These are phyloP conservation scores for Fragilariopsis cylindrus DNA, from an alignment of 108 stramenopile species.

Conservation along the genomic window DNA sequence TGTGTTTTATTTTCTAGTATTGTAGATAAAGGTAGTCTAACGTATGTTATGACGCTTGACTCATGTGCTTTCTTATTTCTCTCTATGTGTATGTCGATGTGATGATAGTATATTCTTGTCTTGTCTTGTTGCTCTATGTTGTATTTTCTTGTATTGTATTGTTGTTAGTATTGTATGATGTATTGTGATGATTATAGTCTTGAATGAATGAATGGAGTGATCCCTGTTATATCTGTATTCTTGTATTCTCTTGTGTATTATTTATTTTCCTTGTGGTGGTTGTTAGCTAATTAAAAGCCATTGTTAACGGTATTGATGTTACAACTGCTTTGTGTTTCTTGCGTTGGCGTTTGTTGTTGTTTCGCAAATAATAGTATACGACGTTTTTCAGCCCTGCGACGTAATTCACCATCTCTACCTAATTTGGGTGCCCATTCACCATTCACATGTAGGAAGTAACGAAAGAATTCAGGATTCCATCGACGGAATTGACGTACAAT, in stretches of 20 bases:
- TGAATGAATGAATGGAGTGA: too few relatives aligned
- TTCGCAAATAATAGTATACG: slow-evolving; percentile 8
- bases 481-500: slow-evolving; percentile 59
- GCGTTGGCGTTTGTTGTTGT: not conserved
- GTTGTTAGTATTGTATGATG: not conserved
- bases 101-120: not conserved
- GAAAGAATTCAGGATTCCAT: slow-evolving; percentile 59
- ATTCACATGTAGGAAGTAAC: slow-evolving; percentile 44
- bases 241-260: not conserved
- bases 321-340: not conserved
- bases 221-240: not conserved
- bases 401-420: slow-evolving; percentile 45
- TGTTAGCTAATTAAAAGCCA: not conserved
- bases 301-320: not conserved
- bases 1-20: too few relatives aligned
- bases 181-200: not conserved
- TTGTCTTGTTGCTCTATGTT: not conserved
- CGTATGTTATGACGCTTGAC: too few relatives aligned
- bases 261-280: not conserved
- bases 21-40: too few relatives aligned
- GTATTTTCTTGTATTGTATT: slow-evolving; percentile 3
- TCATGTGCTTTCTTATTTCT: too few relatives aligned
- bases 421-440: slow-evolving; percentile 55
- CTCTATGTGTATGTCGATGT: too few relatives aligned
- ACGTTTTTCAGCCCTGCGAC: slow-evolving; percentile 41